Evolutionary conservation across 495 filamentous ascomycete genomes (phyloP).

Genomic region (Monascus purpureus): DNA sequence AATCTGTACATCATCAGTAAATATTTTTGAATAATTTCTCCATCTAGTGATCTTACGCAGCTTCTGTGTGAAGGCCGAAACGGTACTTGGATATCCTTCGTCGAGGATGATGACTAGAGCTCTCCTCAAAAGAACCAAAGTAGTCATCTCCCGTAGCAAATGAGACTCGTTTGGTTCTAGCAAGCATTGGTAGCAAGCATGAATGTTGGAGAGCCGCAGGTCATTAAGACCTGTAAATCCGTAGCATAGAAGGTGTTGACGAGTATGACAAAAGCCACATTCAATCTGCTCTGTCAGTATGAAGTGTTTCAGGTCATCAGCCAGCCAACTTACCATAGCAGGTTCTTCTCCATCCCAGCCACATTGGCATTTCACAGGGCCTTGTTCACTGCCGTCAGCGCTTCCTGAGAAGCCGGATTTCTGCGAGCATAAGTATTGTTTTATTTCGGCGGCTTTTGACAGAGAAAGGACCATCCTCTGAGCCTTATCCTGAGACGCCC

Average conservation of each 20-base stretch:
- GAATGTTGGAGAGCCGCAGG: constrained; percentile 17
- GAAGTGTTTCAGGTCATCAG: too few relatives aligned
- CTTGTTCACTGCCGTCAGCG: constrained; percentile 1
- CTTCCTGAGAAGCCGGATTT: constrained; percentile 1
- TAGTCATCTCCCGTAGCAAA: constrained; percentile 17
- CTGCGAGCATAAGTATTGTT: constrained; percentile 1
- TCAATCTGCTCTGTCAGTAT: constrained; percentile 18
- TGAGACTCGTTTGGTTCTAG: constrained; percentile 19
- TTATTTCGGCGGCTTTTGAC: constrained; percentile 5
- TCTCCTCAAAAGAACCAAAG: constrained; percentile 19
- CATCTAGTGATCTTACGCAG: constrained; percentile 19
- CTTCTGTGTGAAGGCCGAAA: constrained; percentile 11
- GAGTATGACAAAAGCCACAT: constrained; percentile 31
- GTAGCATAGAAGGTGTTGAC: constrained; percentile 37
- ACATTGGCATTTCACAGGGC: constrained; percentile 25
- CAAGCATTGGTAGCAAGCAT: constrained; percentile 37
- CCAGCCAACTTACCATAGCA: constrained; percentile 21
- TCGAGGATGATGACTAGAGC: constrained; percentile 13
- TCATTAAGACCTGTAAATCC: constrained; percentile 19
- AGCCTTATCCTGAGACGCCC: background rate
- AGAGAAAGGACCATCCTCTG: constrained; percentile 3
- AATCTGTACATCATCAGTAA: constrained; percentile 17
- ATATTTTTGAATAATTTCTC: too few relatives aligned
- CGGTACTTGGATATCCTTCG: constrained; percentile 11
- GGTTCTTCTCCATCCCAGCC: constrained; percentile 23